Evolutionary conservation across 202 grass and related monocot species (phyloP).

Genomic region (Setaria viridis): DNA sequence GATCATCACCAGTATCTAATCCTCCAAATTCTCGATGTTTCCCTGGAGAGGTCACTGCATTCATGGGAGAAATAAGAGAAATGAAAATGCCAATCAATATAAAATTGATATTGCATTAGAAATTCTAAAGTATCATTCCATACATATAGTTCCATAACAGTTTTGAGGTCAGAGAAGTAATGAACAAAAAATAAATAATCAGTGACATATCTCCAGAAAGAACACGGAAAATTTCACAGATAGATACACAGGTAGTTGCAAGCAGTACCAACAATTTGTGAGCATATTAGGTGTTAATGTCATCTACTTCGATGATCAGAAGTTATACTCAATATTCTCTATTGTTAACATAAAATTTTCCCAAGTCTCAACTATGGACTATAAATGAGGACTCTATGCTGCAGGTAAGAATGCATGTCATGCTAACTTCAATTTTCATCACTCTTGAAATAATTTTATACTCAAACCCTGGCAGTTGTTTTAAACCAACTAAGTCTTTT

Average conservation of each 20-base stretch:
- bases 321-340: background rate
- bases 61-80: slow-evolving; percentile 45
- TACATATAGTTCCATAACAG: slow-evolving; percentile 12
- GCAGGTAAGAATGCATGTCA: slow-evolving; percentile 20
- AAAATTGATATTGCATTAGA: slow-evolving; percentile 19
- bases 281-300: slow-evolving; percentile 22
- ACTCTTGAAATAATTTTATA: slow-evolving; percentile 40
- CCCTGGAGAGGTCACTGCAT: slow-evolving; percentile 73
- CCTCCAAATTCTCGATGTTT: slow-evolving; percentile 98
- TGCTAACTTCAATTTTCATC: slow-evolving; percentile 33
- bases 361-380: background rate
- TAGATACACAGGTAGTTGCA: slow-evolving; percentile 4
- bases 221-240: slow-evolving; percentile 10
- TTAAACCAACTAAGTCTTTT: slow-evolving; percentile 13
- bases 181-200: slow-evolving; percentile 22
- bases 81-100: slow-evolving; percentile 30
- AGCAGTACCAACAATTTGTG: slow-evolving; percentile 16
- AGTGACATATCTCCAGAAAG: slow-evolving; percentile 18
- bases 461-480: background rate
- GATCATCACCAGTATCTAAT: slow-evolving; percentile 92
- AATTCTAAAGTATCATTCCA: slow-evolving; percentile 11
- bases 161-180: slow-evolving; percentile 12
- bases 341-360: slow-evolving; percentile 37
- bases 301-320: slow-evolving; percentile 9
- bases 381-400: background rate